Evolutionary conservation across 208 protist genomes (phyloP).

Genomic region (Spongospora subterranea): DNA sequence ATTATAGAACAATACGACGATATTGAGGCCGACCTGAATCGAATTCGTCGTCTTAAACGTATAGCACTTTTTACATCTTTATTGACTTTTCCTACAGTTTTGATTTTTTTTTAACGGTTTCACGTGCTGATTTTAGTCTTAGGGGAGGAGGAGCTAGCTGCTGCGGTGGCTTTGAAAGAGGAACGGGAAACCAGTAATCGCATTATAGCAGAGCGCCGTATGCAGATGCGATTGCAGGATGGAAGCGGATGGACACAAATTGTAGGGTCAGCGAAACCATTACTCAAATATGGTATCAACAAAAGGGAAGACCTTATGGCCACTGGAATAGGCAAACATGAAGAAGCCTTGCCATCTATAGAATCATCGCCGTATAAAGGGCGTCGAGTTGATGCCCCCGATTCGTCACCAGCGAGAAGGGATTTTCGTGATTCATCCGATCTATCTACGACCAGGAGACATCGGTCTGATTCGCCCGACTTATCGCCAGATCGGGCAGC

Average conservation of each 20-base stretch:
- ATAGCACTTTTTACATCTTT: background rate
- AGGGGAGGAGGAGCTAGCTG: background rate
- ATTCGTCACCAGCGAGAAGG: too few species aligned
- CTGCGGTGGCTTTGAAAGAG: background rate
- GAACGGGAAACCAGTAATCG: background rate
- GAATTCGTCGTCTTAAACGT: background rate
- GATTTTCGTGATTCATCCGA: constrained; percentile 16
- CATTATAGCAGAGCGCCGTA: background rate
- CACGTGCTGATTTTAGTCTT: background rate
- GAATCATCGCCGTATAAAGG: too few species aligned
- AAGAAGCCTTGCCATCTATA: background rate
- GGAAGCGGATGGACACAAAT: constrained; percentile 31
- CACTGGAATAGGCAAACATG: background rate
- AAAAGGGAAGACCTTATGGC: background rate
- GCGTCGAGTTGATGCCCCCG: background rate
- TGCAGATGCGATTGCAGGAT: background rate
- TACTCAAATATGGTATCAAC: background rate
- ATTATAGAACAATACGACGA: background rate
- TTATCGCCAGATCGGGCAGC: background rate
- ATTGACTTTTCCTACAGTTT: too few species aligned
- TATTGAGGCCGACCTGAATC: constrained; percentile 12
- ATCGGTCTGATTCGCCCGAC: background rate
- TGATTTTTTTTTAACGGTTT: too few species aligned
- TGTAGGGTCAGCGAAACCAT: background rate
- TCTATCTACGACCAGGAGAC: constrained; percentile 8